Percentiles rank a stretch among this genome's conserved stretches.
phyloP scores from a whole-genome alignment of 2,329 filamentous ascomycete species.

The Neurospora sp. region DNA sequence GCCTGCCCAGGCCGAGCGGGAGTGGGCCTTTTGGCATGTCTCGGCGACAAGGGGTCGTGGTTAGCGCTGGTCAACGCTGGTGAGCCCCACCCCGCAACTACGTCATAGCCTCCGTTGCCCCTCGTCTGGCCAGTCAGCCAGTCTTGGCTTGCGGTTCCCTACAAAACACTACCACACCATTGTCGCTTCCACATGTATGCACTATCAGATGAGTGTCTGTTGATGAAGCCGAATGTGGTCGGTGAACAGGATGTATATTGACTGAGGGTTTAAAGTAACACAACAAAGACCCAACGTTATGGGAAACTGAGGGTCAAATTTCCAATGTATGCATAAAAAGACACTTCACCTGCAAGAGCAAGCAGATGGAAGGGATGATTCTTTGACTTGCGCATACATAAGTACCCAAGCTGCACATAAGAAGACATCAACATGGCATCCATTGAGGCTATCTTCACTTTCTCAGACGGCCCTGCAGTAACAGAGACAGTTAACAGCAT shows the following conservation, averaged over 20 bases:
- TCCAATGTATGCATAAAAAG: neutral
- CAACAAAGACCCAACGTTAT: neutral
- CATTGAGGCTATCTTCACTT: neutral
- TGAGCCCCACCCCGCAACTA: constrained; percentile 1
- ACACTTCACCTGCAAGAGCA: neutral
- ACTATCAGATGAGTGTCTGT: neutral
- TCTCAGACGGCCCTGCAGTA: neutral
- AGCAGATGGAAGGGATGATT: neutral
- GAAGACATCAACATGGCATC: neutral
- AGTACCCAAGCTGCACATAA: neutral
- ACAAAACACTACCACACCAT: neutral
- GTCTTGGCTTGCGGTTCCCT: neutral
- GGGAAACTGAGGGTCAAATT: neutral
- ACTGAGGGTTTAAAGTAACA: neutral
- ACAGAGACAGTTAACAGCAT: neutral
- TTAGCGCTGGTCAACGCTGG: neutral
- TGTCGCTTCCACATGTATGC: neutral
- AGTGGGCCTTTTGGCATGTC: neutral
- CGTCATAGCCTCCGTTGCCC: neutral
- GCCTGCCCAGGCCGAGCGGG: neutral
- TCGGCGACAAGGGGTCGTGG: neutral
- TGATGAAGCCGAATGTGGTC: neutral
- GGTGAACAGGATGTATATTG: neutral
- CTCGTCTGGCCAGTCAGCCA: neutral
- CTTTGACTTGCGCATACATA: neutral